Percentiles rank a stretch among this genome's conserved stretches.
Conservation (phyloP, 805 yeast genomes). For the Metschnikowia lunata region DNA sequence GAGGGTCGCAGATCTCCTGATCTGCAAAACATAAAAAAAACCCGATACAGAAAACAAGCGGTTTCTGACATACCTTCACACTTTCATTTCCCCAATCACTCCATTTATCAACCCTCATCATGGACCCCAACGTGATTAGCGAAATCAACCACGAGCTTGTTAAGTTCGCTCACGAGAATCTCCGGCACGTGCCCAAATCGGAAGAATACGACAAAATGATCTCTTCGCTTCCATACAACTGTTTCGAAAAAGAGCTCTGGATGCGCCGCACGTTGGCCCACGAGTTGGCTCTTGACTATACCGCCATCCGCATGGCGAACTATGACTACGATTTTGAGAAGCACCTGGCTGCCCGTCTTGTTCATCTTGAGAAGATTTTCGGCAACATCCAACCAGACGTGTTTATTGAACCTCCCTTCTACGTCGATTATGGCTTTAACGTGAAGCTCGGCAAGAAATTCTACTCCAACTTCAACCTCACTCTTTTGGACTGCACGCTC, state of each 20-base stretch:
- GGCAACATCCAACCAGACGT: conserved; percentile 43
- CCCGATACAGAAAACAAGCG: too few species aligned
- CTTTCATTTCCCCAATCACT: too few species aligned
- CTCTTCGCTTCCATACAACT: conserved; percentile 45
- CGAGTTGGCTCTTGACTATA: conserved; percentile 35
- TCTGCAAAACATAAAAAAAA: too few species aligned
- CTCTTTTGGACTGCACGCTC: conserved; percentile 55
- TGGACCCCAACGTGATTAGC: not conserved
- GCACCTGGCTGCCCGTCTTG: conserved; percentile 33
- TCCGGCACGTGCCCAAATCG: conserved; percentile 31
- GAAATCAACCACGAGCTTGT: conserved; percentile 30
- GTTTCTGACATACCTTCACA: too few species aligned
- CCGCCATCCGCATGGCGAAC: conserved; percentile 29
- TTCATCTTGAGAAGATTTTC: conserved; percentile 37
- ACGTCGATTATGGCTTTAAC: conserved; percentile 66
- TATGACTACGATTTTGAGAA: conserved; percentile 23
- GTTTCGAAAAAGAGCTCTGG: conserved; percentile 25
- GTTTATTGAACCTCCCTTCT: conserved; percentile 55
- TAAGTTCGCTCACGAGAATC: conserved; percentile 30
- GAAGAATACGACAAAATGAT: conserved; percentile 55
- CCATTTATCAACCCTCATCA: too few species aligned
- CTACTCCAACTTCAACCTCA: conserved; percentile 54
- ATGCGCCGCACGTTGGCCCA: conserved; percentile 28
- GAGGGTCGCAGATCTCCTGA: too few species aligned
- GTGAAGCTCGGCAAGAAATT: conserved; percentile 51